Evolutionary conservation across 139 green algal genomes (phyloP).

Genomic region (Chara braunii): DNA sequence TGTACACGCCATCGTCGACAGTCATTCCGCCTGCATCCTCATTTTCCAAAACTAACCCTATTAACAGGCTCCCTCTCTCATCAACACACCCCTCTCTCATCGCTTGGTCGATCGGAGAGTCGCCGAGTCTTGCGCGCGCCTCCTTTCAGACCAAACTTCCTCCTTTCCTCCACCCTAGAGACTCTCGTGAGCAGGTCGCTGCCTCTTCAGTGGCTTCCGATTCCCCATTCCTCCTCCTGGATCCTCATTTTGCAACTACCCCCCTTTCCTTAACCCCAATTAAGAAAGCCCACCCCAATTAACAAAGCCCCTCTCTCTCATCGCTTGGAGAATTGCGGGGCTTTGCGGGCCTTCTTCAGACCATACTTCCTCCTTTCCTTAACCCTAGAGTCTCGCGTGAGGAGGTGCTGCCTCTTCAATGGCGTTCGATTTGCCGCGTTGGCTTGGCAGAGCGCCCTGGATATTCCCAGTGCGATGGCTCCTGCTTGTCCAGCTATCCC

Average conservation of each 20-base stretch:
- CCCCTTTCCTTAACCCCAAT: conserved; percentile 20
- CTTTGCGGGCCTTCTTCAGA: conserved; percentile 60
- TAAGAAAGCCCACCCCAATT: too few relatives aligned
- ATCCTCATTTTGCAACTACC: too few relatives aligned
- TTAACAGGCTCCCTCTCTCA: too few relatives aligned
- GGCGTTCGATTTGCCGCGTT: conserved; percentile 33
- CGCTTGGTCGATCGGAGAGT: conserved; percentile 61
- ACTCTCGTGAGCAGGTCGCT: conserved; percentile 44
- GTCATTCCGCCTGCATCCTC: too few relatives aligned
- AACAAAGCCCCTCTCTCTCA: conserved; percentile 44
- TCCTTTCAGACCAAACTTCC: conserved; percentile 64
- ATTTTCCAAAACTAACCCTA: too few relatives aligned
- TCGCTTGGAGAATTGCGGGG: conserved; percentile 59
- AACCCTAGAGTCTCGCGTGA: conserved; percentile 45
- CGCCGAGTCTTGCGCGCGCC: conserved; percentile 56
- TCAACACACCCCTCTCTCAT: conserved; percentile 45
- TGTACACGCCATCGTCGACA: too few relatives aligned
- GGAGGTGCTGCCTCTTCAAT: conserved; percentile 30
- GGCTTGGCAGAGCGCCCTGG: conserved; percentile 6
- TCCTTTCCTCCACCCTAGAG: conserved; percentile 45
- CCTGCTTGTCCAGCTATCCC: conserved; percentile 15
- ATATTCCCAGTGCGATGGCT: conserved; percentile 26
- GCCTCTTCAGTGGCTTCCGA: conserved; percentile 26
- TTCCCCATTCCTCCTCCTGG: conserved; percentile 22
- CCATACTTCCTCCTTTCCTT: conserved; percentile 58